phyloP scores from a whole-genome alignment of 192 early-diverging fungal genomes.

The Coemansia sp. region DNA sequence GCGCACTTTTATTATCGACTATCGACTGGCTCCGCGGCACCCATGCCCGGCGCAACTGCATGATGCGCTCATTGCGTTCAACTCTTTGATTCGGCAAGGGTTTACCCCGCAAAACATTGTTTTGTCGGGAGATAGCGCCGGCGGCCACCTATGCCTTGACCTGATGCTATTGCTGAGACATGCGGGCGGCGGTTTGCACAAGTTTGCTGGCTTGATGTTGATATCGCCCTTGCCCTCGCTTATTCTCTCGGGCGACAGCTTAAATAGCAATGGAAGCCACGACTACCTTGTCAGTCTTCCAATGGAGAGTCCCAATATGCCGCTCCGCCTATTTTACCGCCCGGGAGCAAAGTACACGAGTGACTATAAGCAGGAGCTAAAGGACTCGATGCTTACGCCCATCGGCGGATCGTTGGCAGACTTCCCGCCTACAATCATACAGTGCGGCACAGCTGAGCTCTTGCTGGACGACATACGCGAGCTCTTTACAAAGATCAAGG shows the following conservation, averaged over 20 bases:
- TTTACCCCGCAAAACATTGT: slow-evolving; percentile 20
- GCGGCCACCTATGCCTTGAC: slow-evolving; percentile 20
- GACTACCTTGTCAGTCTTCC: slow-evolving; percentile 22
- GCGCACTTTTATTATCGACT: slow-evolving; percentile 23
- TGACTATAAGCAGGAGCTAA: slow-evolving; percentile 16
- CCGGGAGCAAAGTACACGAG: slow-evolving; percentile 18
- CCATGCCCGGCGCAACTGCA: slow-evolving; percentile 39
- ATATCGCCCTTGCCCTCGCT: slow-evolving; percentile 12
- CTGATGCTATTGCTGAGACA: slow-evolving; percentile 16
- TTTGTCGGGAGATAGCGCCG: slow-evolving; percentile 35
- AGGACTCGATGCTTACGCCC: slow-evolving; percentile 20
- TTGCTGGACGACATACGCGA: slow-evolving; percentile 19
- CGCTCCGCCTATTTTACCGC: slow-evolving; percentile 20
- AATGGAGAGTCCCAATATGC: slow-evolving; percentile 19
- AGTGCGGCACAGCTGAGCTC: slow-evolving; percentile 15
- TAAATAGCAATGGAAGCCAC: not conserved
- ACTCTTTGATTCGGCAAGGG: slow-evolving; percentile 13
- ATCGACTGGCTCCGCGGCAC: slow-evolving; percentile 32
- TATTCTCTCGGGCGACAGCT: slow-evolving; percentile 4
- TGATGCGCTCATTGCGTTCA: slow-evolving; percentile 22
- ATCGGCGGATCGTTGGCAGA: slow-evolving; percentile 13
- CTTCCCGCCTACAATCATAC: slow-evolving; percentile 35
- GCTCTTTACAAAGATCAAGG: slow-evolving; percentile 9
- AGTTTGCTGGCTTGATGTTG: slow-evolving; percentile 6
- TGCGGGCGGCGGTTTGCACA: not conserved